These are phyloP conservation scores for Boletus pseudo-olivaceus DNA, from an alignment of 768 basidiomycete genomes.

Conservation along the genomic window DNA sequence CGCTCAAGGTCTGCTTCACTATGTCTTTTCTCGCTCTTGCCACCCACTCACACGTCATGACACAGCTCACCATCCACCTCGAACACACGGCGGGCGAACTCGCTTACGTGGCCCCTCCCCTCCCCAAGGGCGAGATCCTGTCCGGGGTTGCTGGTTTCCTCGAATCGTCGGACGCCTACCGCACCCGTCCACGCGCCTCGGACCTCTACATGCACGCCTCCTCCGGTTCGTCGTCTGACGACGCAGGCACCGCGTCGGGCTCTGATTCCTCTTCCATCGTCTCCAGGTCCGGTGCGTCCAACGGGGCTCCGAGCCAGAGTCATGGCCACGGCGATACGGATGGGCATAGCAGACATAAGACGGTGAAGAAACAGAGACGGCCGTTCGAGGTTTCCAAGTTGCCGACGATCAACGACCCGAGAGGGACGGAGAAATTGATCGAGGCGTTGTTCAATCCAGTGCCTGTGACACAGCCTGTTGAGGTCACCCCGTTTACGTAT, in stretches of 20 bases:
- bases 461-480: slow-evolving; percentile 33
- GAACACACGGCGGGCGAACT: slow-evolving; percentile 53
- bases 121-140: slow-evolving; percentile 70
- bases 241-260: not conserved
- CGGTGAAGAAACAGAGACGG: slow-evolving; percentile 21
- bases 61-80: slow-evolving; percentile 57
- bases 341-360: not conserved
- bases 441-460: slow-evolving; percentile 79
- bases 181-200: slow-evolving; percentile 47
- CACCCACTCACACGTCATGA: not conserved
- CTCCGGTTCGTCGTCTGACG: slow-evolving; percentile 31
- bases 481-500: slow-evolving; percentile 37
- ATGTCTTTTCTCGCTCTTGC: not conserved
- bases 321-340: not conserved
- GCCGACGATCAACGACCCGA: slow-evolving; percentile 53
- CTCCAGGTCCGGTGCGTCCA: slow-evolving; percentile 9
- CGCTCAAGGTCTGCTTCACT: slow-evolving; percentile 52
- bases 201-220: slow-evolving; percentile 38
- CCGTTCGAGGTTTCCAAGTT: slow-evolving; percentile 37
- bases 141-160: slow-evolving; percentile 63
- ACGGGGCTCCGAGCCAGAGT: not conserved
- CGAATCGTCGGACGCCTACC: slow-evolving; percentile 48
- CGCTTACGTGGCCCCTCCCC: slow-evolving; percentile 58
- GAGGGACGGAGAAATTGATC: slow-evolving; percentile 69
- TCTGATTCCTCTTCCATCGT: slow-evolving; percentile 22